These are phyloP conservation scores for Boletus sp. DNA, from an alignment of 768 basidiomycete species.

Conservation along the genomic window DNA sequence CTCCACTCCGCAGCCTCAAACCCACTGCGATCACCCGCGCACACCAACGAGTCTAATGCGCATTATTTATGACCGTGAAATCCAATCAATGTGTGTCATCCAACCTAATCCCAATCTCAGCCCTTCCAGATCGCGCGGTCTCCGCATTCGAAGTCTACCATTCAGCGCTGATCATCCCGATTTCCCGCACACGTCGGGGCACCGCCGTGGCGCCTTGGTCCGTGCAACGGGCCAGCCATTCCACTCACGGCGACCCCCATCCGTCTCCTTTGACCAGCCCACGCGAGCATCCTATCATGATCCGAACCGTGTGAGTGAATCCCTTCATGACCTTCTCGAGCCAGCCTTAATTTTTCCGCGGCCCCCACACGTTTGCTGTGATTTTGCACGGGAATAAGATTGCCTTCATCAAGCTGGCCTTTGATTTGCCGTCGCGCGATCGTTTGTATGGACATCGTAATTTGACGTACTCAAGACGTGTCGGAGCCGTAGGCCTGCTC, in stretches of 20 bases:
- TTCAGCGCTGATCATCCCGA: conserved; percentile 16
- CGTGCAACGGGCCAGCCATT: background rate
- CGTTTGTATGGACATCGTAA: conserved; percentile 10
- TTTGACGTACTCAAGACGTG: conserved; percentile 27
- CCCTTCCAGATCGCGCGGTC: conserved; percentile 23
- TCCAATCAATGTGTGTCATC: conserved; percentile 14
- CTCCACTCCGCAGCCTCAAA: conserved; percentile 7
- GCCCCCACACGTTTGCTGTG: conserved; percentile 3
- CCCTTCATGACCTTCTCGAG: conserved; percentile 11
- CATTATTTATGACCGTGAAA: conserved; percentile 13
- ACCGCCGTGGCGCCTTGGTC: background rate
- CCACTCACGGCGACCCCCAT: background rate
- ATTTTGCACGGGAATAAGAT: conserved; percentile 22
- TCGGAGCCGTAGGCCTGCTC: conserved; percentile 20
- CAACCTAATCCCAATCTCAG: conserved; percentile 24
- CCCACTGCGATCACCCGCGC: conserved; percentile 8
- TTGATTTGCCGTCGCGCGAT: conserved; percentile 20
- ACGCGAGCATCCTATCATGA: conserved; percentile 7
- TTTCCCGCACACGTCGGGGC: conserved; percentile 17
- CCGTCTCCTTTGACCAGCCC: background rate
- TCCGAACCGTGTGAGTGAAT: conserved; percentile 14
- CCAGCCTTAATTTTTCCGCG: conserved; percentile 2
- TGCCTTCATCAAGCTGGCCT: conserved; percentile 18
- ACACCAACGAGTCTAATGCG: conserved; percentile 2
- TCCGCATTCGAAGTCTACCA: conserved; percentile 11